Evolutionary conservation across 2,329 filamentous ascomycete genomes (phyloP), one percentile per base, ranked within the genome.

Genomic region (Orbilia javanica): DNA sequence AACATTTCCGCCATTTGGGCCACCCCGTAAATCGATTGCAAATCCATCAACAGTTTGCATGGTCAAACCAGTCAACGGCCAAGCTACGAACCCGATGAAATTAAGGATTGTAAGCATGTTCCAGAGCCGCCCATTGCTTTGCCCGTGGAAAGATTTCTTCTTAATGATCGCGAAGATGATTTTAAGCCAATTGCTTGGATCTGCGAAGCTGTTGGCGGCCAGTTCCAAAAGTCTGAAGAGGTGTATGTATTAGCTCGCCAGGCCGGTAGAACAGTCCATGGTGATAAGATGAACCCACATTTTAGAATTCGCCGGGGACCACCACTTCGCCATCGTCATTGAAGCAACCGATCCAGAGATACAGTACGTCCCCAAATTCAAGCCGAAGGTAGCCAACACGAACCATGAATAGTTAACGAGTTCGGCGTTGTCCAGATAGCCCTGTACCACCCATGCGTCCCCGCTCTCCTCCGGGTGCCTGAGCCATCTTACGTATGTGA

Each of bases 41-140:
- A 20, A 64, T 18, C 68, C 68, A 25, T 71, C 68, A 2, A 29
- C 55, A 15, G 57, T 71, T 62, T 71, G 68, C 68, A 71, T 71
- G 6, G 68, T 71, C n/a, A 71, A 57, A 55, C 68, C 68, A 5
- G 68, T 55, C 6, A 71, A 20, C 10, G 68, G 68, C 68, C 68
- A 71, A 44, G 55, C 68, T 11, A 55, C 10, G 34, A 71, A 71
- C 10, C 68, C 68, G 7, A 53, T 31, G 15, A 71, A 22, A 10
- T n/a, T 53, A 8, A 71, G n/a, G 1, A 63, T 4, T 1, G 55
- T 15, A 8, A 71, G 46, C 3, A 64, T 18, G 18, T 71, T 71
- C 68, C 68, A 71, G 4, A 55, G 29, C 34, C 27, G 20, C 8
- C 68, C 68, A 20, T 71, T 64, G 8, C 22, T 34, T 8, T 18